These are phyloP conservation scores for Anisogramma anomala DNA, from an alignment of 2,329 filamentous ascomycete species.

Conservation along the genomic window DNA sequence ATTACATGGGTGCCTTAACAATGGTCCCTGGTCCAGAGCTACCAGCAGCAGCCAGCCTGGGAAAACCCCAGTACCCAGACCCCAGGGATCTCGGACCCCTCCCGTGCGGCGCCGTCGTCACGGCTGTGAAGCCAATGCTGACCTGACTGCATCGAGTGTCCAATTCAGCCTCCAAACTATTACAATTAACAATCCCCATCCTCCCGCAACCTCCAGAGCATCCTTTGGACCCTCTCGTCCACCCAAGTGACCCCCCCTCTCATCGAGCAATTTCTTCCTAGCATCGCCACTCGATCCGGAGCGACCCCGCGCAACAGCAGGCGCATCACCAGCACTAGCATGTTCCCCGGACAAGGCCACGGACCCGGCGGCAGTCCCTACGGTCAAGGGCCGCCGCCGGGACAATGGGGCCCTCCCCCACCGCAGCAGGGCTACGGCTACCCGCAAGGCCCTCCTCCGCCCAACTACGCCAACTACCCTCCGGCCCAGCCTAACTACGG, in stretches of 20 bases:
- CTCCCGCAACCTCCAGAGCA: background rate
- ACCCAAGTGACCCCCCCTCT: background rate
- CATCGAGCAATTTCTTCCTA: background rate
- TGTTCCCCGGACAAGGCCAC: slow-evolving; percentile 19
- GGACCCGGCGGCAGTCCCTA: slow-evolving; percentile 16
- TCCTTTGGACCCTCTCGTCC: background rate
- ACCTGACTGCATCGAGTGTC: too few species aligned
- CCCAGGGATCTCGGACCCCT: too few species aligned
- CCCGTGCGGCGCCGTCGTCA: too few species aligned
- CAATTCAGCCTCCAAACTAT: background rate
- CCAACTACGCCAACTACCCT: slow-evolving; percentile 13
- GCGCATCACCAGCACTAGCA: background rate
- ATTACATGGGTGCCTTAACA: too few species aligned
- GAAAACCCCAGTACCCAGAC: too few species aligned
- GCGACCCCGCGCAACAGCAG: slow-evolving; percentile 1
- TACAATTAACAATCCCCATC: background rate
- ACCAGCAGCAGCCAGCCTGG: too few species aligned
- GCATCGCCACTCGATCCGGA: background rate
- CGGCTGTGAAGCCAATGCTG: too few species aligned
- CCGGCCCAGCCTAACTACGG: background rate
- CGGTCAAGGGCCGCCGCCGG: slow-evolving; percentile 13
- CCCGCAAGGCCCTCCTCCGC: slow-evolving; percentile 4
- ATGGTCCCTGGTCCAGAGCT: too few species aligned
- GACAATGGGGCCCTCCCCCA: slow-evolving; percentile 9
- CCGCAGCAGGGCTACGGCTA: slow-evolving; percentile 1